Evolutionary conservation across 2,329 filamentous ascomycete genomes (phyloP).

Genomic region (Neonectria neomacrospora): DNA sequence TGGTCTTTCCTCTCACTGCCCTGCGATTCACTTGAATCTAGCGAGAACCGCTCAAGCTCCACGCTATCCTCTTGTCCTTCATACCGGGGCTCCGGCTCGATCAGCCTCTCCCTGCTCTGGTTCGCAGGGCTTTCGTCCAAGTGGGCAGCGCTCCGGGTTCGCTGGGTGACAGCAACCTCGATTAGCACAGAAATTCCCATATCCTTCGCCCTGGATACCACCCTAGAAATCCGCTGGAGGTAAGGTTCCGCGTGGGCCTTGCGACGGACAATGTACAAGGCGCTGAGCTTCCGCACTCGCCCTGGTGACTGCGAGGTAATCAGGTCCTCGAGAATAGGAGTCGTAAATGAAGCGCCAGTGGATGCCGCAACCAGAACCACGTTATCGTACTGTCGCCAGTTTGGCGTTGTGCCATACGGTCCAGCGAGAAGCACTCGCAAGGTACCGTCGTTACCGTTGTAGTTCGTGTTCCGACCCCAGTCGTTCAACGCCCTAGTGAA

Average conservation of each 20-base stretch:
- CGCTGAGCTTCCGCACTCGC: conserved; percentile 37
- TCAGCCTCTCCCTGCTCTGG: conserved; percentile 40
- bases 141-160: conserved; percentile 4
- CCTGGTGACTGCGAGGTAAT: conserved; percentile 34
- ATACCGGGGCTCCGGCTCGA: conserved; percentile 27
- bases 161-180: conserved; percentile 38
- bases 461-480: conserved; percentile 36
- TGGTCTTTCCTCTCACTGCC: conserved; percentile 36
- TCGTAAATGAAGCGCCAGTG: conserved; percentile 39
- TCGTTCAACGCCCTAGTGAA: conserved; percentile 38
- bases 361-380: conserved; percentile 38
- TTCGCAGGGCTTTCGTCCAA: conserved; percentile 22
- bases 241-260: conserved; percentile 36
- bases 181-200: conserved; percentile 38
- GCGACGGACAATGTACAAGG: conserved; percentile 36
- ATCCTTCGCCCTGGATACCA: conserved; percentile 36
- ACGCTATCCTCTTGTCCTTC: conserved; percentile 24
- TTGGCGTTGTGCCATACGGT: conserved; percentile 34
- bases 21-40: conserved; percentile 33
- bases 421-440: conserved; percentile 39
- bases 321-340: conserved; percentile 39
- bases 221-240: conserved; percentile 28
- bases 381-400: conserved; percentile 43
- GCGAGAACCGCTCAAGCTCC: conserved; percentile 39
- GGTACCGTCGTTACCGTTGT: conserved; percentile 25